These are phyloP conservation scores for Alternaria sp. DNA, from an alignment of 2,329 filamentous ascomycete species.

Conservation along the genomic window DNA sequence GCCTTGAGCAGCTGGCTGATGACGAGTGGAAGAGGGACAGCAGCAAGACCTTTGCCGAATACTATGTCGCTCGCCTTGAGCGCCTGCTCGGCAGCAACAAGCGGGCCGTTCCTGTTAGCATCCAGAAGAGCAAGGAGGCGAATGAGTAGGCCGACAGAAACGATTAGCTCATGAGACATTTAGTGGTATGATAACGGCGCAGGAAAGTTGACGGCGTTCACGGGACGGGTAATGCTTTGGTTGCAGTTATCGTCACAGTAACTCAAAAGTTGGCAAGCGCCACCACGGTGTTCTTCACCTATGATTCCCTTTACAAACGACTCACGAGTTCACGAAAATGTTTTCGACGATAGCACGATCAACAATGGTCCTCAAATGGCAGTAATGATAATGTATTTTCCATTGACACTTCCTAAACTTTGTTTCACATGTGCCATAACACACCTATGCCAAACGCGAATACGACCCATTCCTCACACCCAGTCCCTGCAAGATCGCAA, in stretches of 20 bases:
- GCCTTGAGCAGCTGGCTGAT: slow-evolving; percentile 46
- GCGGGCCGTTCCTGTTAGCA: slow-evolving; percentile 30
- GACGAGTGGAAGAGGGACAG: slow-evolving; percentile 37
- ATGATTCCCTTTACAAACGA: neutral
- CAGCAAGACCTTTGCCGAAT: slow-evolving; percentile 32
- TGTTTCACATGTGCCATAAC: neutral
- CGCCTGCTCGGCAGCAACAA: slow-evolving; percentile 30
- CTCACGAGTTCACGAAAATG: neutral
- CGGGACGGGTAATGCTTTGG: neutral
- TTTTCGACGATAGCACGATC: neutral
- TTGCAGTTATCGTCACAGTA: neutral
- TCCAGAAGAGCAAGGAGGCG: slow-evolving; percentile 18
- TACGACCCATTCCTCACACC: slow-evolving; percentile 35
- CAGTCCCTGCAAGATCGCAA: slow-evolving; percentile 39
- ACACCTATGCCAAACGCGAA: slow-evolving; percentile 18
- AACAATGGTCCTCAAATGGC: neutral
- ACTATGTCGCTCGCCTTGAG: slow-evolving; percentile 39
- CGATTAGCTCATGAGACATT: neutral
- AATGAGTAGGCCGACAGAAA: neutral
- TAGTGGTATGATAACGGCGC: neutral
- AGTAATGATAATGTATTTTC: slow-evolving; percentile 8
- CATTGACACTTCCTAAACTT: neutral
- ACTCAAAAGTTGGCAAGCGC: neutral
- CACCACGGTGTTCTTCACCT: slow-evolving; percentile 15
- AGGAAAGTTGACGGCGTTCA: neutral